Evolutionary conservation across 345 rosid species (phyloP).

Genomic region (Syzygium aromaticum): DNA sequence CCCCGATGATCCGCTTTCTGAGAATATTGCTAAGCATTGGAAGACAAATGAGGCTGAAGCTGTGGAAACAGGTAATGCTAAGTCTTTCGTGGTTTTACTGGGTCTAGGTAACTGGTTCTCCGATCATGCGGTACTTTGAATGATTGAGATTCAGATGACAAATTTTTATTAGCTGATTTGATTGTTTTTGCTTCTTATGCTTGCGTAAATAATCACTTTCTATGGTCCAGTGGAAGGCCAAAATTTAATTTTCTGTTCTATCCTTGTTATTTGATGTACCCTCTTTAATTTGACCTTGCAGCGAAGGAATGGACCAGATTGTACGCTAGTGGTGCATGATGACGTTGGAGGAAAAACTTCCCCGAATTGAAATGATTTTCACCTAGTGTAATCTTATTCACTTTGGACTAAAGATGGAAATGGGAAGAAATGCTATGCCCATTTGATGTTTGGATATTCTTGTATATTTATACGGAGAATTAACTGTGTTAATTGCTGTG

Average conservation of each 20-base stretch:
- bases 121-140: not conserved
- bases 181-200: not conserved
- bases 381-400: conserved; percentile 24
- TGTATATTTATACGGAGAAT: not conserved
- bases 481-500: not conserved
- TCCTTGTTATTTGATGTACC: not conserved
- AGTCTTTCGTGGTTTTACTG: not conserved
- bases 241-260: not conserved
- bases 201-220: not conserved
- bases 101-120: not conserved
- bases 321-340: conserved; percentile 84
- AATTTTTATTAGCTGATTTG: not conserved
- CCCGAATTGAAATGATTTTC: conserved; percentile 12
- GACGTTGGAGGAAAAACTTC: conserved; percentile 3
- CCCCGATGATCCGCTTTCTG: conserved; percentile 58
- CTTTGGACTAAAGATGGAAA: conserved; percentile 23
- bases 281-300: conserved; percentile 22
- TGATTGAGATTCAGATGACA: not conserved
- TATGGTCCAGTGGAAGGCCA: not conserved
- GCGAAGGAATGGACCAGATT: conserved; percentile 98
- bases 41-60: conserved; percentile 54
- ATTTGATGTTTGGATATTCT: not conserved
- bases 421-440: not conserved
- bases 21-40: conserved; percentile 67
- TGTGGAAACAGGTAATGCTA: conserved; percentile 42